Evolutionary conservation across 495 filamentous ascomycete species (phyloP), one percentile per base, ranked within the genome.

Genomic region (Letharia columbiana): DNA sequence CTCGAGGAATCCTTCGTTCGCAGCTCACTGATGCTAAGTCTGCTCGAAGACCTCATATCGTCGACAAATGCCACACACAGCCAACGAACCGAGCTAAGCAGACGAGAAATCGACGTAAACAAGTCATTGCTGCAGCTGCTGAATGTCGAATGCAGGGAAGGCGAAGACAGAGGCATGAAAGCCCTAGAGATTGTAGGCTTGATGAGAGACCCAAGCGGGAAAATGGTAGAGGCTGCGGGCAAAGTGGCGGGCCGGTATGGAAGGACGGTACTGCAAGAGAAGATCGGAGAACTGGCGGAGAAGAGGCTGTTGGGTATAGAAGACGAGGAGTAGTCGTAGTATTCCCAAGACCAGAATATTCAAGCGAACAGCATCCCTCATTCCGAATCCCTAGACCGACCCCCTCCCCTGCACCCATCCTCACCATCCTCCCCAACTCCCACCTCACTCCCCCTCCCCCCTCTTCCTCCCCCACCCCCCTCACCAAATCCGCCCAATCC

Each of bases 101-200:
- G 85, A 41, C 81, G 88, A 47, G 91, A 96, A 72, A 75, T 90
- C 41, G 89, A 91, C 56, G 83, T 95, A 63, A 91, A 98, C 76
- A 95, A 94, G 76, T 84, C 86, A 31, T 79, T 98, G 49, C 79
- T 98, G 66, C 93, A 96, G 79, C 82, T 98, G 73, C 79, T 98
- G 74, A 92, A 90, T 41, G 79, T 87, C 35, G 94, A 96, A 80
- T 97, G 94, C 74, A 84, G 90, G 68, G 91, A 91, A 69, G 91
- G 91, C 45, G 95, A 98, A 73, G 92, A 96, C 54, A 80, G 87
- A 20, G 94, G 92, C 4, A 96, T 95, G 90, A 91, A 92, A 71
- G 94, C 94, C 11, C 78, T 98, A 40, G 95, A 98, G 76, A 75
- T 91, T 50, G 92, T 92, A 4, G 77, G 79, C 64, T 77, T 96